These are phyloP conservation scores for Debaryomyces nepalensis DNA, from an alignment of 1,139 yeast genomes.

Conservation along the genomic window DNA sequence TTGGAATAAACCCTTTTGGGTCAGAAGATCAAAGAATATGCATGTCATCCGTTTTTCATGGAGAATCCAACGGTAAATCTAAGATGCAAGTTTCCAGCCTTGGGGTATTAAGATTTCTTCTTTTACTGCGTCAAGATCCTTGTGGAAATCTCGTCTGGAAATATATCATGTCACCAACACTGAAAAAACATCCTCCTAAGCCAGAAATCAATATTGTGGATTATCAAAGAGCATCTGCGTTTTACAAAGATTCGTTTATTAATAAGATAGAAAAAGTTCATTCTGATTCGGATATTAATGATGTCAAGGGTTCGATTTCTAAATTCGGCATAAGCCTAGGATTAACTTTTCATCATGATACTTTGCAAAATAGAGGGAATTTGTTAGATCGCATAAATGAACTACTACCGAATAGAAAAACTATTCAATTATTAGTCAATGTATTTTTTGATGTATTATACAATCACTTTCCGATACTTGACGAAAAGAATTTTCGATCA, in stretches of 20 bases:
- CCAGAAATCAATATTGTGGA: background rate
- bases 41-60: too few relatives aligned
- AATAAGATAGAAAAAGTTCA: slow-evolving; percentile 7
- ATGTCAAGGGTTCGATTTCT: slow-evolving; percentile 9
- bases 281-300: background rate
- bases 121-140: too few relatives aligned
- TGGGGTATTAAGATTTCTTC: too few relatives aligned
- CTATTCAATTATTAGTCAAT: slow-evolving; percentile 3
- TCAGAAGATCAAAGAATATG: too few relatives aligned
- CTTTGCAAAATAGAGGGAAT: background rate
- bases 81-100: too few relatives aligned
- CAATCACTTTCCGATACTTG: slow-evolving; percentile 52
- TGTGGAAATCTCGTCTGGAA: too few relatives aligned
- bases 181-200: background rate
- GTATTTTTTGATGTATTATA: slow-evolving; percentile 45
- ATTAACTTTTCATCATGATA: background rate
- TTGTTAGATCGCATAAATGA: slow-evolving; percentile 5
- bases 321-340: slow-evolving; percentile 5
- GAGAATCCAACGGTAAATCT: too few relatives aligned
- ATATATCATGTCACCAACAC: background rate
- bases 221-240: background rate
- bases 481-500: slow-evolving; percentile 33
- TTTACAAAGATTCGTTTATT: slow-evolving; percentile 10
- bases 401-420: slow-evolving; percentile 15
- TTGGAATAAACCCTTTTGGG: too few relatives aligned